These are phyloP conservation scores for Sanghuangporus baumii DNA, from an alignment of 1,284 basidiomycete genomes.

Conservation along the genomic window DNA sequence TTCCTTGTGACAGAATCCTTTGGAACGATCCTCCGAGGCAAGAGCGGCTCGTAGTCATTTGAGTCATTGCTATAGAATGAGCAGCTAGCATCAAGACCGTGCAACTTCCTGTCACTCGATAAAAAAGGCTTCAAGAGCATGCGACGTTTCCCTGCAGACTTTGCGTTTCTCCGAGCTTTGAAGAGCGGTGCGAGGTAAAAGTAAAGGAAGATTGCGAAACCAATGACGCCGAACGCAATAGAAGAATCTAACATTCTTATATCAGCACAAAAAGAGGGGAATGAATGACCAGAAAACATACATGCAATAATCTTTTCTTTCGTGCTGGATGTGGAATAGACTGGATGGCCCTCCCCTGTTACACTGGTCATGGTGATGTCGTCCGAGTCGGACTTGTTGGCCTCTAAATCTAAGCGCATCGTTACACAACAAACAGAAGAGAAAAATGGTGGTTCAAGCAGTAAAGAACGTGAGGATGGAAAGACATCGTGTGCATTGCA, in stretches of 20 bases:
- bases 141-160: neutral
- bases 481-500: no score
- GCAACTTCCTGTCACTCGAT: neutral
- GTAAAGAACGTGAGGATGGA: no score
- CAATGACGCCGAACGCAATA: slow-evolving; percentile 4
- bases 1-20: slow-evolving; percentile 3
- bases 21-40: neutral
- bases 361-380: no score
- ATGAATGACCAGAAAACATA: neutral
- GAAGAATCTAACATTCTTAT: neutral
- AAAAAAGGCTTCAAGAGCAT: neutral
- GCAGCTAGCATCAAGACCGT: neutral
- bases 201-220: slow-evolving; percentile 7
- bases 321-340: neutral
- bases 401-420: no score
- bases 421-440: no score
- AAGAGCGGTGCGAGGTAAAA: slow-evolving; percentile 7
- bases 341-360: neutral
- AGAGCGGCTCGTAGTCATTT: neutral
- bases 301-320: slow-evolving; percentile 5
- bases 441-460: no score
- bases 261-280: neutral
- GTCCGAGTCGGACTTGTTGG: no score
- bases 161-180: neutral
- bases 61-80: neutral